A percentile compares a stretch with the other conserved stretches of the same genome.
Conservation (phyloP, 129 eudicot species). For the Solidago caesia region DNA sequence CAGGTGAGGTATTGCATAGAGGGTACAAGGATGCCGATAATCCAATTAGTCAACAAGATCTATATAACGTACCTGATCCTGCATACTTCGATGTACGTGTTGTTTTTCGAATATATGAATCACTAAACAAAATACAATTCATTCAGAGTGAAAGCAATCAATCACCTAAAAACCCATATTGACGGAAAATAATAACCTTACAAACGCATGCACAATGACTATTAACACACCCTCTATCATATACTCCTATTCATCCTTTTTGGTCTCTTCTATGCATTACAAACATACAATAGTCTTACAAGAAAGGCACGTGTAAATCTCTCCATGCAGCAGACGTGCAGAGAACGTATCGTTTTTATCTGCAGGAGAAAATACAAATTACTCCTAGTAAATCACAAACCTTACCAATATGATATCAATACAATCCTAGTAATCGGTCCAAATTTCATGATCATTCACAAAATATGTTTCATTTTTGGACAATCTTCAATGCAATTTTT, state of each 20-base stretch:
- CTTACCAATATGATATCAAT: not conserved
- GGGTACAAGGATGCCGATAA: too few relatives aligned
- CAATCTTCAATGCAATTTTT: not conserved
- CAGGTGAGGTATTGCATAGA: too few relatives aligned
- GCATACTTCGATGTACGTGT: too few relatives aligned
- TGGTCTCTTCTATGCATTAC: not conserved
- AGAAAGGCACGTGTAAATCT: not conserved
- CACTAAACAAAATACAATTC: not conserved
- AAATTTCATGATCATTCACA: not conserved
- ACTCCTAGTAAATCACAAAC: not conserved
- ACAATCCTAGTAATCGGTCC: not conserved
- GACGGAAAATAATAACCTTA: not conserved
- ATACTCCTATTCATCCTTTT: not conserved
- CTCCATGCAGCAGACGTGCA: not conserved
- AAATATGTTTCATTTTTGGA: not conserved
- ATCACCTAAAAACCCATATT: conserved; percentile 3
- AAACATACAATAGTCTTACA: not conserved
- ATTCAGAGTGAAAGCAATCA: conserved; percentile 1
- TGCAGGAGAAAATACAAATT: not conserved
- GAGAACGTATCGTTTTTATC: not conserved
- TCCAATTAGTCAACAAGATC: too few relatives aligned
- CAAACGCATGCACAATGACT: not conserved
- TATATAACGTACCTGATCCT: too few relatives aligned
- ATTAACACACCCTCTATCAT: not conserved
- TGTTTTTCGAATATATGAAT: too few relatives aligned